Percentiles rank a stretch among this genome's conserved stretches.
Conservation (phyloP, 2,329 filamentous ascomycete genomes). For the Aspergillus floridensis region DNA sequence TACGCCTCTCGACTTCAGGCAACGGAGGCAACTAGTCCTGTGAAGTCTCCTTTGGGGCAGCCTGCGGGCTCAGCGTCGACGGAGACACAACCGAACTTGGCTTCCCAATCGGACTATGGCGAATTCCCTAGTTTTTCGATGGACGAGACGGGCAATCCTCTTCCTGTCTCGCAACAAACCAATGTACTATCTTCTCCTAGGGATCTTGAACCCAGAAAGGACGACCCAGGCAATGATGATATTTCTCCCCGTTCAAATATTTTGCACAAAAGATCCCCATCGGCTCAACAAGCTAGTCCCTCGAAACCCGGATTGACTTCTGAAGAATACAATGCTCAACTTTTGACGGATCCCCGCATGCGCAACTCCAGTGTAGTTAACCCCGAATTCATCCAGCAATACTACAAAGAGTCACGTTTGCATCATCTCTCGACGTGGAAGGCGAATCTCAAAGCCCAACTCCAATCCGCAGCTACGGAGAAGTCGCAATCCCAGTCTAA, state of each 20-base stretch:
- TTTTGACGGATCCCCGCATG: constrained; percentile 80
- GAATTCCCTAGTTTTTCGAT: constrained; percentile 36
- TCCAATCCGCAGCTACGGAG: constrained; percentile 76
- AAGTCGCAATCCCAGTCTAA: constrained; percentile 51
- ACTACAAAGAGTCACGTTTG: constrained; percentile 88
- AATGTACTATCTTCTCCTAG: neutral
- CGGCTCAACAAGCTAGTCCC: constrained; percentile 20
- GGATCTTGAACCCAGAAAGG: neutral
- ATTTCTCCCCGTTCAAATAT: neutral
- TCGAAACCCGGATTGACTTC: constrained; percentile 63
- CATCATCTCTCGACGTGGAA: constrained; percentile 98
- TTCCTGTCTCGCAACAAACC: neutral
- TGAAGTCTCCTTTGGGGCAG: neutral
- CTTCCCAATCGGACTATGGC: constrained; percentile 46
- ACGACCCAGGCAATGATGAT: neutral
- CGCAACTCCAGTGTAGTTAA: constrained; percentile 89
- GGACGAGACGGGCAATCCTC: constrained; percentile 12
- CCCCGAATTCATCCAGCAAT: constrained; percentile 89
- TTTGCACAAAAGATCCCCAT: constrained; percentile 11
- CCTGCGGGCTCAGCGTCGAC: neutral
- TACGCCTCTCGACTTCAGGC: constrained; percentile 70
- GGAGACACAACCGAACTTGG: constrained; percentile 26
- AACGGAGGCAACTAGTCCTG: constrained; percentile 28
- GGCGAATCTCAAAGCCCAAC: constrained; percentile 82
- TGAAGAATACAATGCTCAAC: constrained; percentile 85